Conservation (phyloP, 108 stramenopile species). For the Nitzschia sp. region DNA sequence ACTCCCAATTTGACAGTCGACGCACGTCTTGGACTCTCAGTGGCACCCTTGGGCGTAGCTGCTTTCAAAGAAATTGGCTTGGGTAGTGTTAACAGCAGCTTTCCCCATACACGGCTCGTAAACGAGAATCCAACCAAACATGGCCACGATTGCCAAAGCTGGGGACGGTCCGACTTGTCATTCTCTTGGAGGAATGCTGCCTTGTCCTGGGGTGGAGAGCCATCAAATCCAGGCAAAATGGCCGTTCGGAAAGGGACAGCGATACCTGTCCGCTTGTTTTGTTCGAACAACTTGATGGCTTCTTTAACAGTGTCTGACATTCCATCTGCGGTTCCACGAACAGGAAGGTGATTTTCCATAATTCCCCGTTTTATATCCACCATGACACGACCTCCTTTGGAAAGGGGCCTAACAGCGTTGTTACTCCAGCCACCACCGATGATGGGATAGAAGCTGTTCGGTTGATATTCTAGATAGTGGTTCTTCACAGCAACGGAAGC, state of each 20-base stretch:
- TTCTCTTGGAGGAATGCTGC: constrained; percentile 13
- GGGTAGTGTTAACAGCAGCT: constrained; percentile 60
- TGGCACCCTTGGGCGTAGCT: constrained; percentile 20
- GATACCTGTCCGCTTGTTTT: constrained; percentile 62
- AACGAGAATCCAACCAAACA: constrained; percentile 64
- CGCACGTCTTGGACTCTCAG: constrained; percentile 34
- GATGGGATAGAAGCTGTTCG: constrained; percentile 64
- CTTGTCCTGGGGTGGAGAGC: constrained; percentile 9
- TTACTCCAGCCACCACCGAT: constrained; percentile 61
- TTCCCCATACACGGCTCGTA: constrained; percentile 69
- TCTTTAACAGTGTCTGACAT: constrained; percentile 69
- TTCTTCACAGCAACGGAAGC: constrained; percentile 59
- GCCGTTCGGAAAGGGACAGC: constrained; percentile 67
- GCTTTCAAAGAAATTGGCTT: constrained; percentile 34
- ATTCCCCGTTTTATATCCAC: constrained; percentile 60
- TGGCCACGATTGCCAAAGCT: constrained; percentile 69
- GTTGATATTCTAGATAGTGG: constrained; percentile 66
- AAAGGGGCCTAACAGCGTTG: constrained; percentile 61
- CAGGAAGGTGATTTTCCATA: constrained; percentile 59
- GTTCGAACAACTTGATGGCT: constrained; percentile 69
- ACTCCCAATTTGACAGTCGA: constrained; percentile 48
- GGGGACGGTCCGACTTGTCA: constrained; percentile 47
- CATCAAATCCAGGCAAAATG: constrained; percentile 50
- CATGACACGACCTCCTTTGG: constrained; percentile 69
- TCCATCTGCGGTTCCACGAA: constrained; percentile 54